Conservation (phyloP, 495 filamentous ascomycete genomes). For the Neurospora sp. region DNA sequence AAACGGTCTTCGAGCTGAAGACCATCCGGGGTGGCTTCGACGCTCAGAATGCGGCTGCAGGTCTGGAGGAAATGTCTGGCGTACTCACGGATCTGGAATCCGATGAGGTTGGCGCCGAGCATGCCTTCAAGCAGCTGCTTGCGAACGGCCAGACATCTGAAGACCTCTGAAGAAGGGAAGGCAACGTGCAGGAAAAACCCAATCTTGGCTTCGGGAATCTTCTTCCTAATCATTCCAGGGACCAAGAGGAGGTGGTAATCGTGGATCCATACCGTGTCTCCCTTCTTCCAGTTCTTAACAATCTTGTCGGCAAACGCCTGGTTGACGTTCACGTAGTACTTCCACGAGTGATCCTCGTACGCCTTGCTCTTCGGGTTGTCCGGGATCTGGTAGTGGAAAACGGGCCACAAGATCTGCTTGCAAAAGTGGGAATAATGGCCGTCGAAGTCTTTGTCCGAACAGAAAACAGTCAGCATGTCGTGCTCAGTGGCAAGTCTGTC, state of each 20-base stretch:
- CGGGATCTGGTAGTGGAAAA: slow-evolving; percentile 93
- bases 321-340: slow-evolving; percentile 84
- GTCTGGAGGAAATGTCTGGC: slow-evolving; percentile 88
- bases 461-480: slow-evolving; percentile 70
- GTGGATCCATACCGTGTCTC: slow-evolving; percentile 86
- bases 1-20: slow-evolving; percentile 88
- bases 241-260: slow-evolving; percentile 92
- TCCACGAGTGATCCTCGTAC: slow-evolving; percentile 91
- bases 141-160: slow-evolving; percentile 76
- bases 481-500: slow-evolving; percentile 68
- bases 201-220: slow-evolving; percentile 80
- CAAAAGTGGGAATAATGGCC: slow-evolving; percentile 90
- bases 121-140: slow-evolving; percentile 82
- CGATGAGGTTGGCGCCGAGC: slow-evolving; percentile 79
- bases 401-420: slow-evolving; percentile 83
- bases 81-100: slow-evolving; percentile 89
- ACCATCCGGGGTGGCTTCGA: slow-evolving; percentile 79
- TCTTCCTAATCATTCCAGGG: slow-evolving; percentile 80
- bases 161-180: slow-evolving; percentile 91
- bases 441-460: slow-evolving; percentile 79
- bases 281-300: slow-evolving; percentile 80
- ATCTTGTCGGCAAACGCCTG: slow-evolving; percentile 84
- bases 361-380: slow-evolving; percentile 97
- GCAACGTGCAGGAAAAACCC: slow-evolving; percentile 92
- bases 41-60: slow-evolving; percentile 74